phyloP scores from a whole-genome alignment of 768 basidiomycete genomes.

The Trametes elegans region DNA sequence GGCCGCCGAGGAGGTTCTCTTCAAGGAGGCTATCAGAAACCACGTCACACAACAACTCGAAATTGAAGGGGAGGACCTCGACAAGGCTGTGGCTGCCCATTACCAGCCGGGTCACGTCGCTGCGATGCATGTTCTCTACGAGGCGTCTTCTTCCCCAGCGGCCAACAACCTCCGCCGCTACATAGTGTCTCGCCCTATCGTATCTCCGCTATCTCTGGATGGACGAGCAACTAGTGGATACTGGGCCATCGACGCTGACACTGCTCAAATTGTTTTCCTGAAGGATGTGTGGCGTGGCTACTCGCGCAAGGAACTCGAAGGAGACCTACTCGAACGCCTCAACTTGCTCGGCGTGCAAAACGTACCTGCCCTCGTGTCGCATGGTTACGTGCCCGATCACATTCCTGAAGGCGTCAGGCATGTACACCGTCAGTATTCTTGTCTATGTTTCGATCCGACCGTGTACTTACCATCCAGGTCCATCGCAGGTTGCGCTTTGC shows the following conservation, averaged over 20 bases:
- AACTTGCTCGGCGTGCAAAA: background rate
- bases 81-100: background rate
- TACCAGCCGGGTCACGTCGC: background rate
- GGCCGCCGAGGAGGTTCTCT: background rate
- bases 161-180: background rate
- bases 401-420: background rate
- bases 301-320: background rate
- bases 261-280: background rate
- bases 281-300: constrained; percentile 10
- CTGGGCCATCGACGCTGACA: constrained; percentile 4
- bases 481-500: background rate
- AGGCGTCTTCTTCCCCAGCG: too few species aligned
- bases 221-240: constrained; percentile 9
- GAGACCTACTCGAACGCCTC: background rate
- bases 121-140: too few species aligned
- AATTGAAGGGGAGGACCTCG: background rate
- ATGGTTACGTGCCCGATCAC: constrained; percentile 1
- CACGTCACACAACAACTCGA: background rate
- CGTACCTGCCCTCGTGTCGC: background rate
- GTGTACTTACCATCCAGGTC: too few species aligned
- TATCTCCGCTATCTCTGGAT: background rate
- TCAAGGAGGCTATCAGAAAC: background rate
- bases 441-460: too few species aligned
- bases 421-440: too few species aligned
- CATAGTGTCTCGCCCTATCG: constrained; percentile 5